A percentile compares a stretch with the other conserved stretches of the same genome.
phyloP scores from a whole-genome alignment of 192 early-diverging fungal species.

The Gamsiella multidivaricata region DNA sequence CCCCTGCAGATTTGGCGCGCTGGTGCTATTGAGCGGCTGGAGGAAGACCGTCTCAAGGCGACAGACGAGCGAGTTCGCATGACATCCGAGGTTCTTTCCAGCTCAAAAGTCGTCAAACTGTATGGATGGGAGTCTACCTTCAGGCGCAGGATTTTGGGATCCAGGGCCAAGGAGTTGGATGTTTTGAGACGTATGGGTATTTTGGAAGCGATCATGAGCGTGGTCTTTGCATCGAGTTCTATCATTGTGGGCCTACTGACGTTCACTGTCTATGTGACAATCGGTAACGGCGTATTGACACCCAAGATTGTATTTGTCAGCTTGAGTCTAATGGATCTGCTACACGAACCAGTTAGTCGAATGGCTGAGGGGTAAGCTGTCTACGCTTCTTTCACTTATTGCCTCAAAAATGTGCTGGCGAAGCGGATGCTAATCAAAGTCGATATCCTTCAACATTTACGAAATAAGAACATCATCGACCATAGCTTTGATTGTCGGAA shows the following conservation, averaged over 20 bases:
- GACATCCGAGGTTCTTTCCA: conserved; percentile 44
- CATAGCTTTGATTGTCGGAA: conserved; percentile 23
- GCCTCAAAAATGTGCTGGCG: background rate
- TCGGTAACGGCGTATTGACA: conserved; percentile 28
- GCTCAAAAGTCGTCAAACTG: conserved; percentile 56
- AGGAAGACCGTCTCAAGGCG: conserved; percentile 43
- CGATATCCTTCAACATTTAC: too few relatives aligned
- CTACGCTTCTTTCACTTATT: background rate
- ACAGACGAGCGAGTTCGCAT: conserved; percentile 55
- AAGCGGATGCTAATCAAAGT: too few relatives aligned
- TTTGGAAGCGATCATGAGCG: conserved; percentile 28
- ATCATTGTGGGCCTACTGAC: conserved; percentile 30
- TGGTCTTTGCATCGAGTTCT: conserved; percentile 37
- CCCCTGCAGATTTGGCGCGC: conserved; percentile 49
- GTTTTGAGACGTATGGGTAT: conserved; percentile 8
- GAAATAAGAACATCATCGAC: conserved; percentile 12
- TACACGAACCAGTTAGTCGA: conserved; percentile 34
- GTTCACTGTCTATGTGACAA: conserved; percentile 31
- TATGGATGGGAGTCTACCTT: conserved; percentile 55
- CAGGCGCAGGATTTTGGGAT: conserved; percentile 8
- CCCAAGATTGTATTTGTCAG: conserved; percentile 50
- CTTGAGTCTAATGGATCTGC: conserved; percentile 21
- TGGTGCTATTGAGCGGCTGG: conserved; percentile 20
- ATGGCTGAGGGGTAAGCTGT: conserved; percentile 35
- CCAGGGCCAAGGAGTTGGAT: conserved; percentile 11